Base-by-base conservation (phyloP, 2,329 filamentous ascomycete species). In the Allantophomopsis lycopodina region DNA sequence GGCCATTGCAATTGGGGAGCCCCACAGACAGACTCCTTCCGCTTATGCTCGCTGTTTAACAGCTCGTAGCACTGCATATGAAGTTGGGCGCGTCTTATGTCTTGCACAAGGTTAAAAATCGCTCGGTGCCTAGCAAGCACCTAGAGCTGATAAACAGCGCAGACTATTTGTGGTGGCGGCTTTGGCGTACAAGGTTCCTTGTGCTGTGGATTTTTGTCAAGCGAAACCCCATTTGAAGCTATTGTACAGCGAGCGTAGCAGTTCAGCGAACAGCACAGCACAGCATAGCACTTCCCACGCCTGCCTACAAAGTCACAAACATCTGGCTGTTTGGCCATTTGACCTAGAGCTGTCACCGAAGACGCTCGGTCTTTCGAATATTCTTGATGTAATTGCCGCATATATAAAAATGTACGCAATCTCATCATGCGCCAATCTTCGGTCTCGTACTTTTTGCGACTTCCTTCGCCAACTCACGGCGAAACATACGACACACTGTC, bases 21-120 rank as follows among this genome's bases (percentile, higher is more conserved):
- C 45, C 47, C 48, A 49, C 47, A 46, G 45, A 48, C 41, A 49
- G 54, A 56, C 60, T 66, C 62, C 63, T 64, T 61, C 56, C 56
- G 45, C 40, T 43, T 46, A 39, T 53, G 49, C 52, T 50, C 43
- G 45, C 20, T 43, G 46, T 40, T 38, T 46, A 16, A 38, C 42
- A 35, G 40, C 42, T 48, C 45, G 51, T 57, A 53, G 56, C 56
- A 59, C 48, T 49, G 51, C 50, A 49, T 50, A 54, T 49, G 66
- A 70, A 74, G 75, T 80, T 54, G 75, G 80, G 73, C 63, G 55
- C 59, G 64, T 70, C 64, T 59, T 28, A 57, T 57, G 67, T 69
- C 67, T 61, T 62, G 65, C 64, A 57, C 51, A 56, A 59, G 56
- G 54, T 59, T 57, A 54, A 56, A 58, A 57, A 50, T 54, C 55